Conservation (phyloP, 2,329 filamentous ascomycete genomes). For the Didymellaceae sp. region DNA sequence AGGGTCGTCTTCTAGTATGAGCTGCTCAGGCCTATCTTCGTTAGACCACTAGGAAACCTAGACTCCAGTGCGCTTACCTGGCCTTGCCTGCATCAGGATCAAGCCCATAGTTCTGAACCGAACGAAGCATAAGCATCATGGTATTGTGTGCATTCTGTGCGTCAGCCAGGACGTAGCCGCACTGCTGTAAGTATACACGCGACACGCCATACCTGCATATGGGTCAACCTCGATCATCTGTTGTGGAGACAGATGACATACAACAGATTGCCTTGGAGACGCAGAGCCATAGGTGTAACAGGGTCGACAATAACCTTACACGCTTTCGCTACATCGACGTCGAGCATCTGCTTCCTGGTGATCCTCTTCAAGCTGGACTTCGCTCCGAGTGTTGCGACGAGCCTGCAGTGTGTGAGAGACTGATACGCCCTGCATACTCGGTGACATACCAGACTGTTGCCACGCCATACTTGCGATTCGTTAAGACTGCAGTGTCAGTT, state of each 20-base stretch:
- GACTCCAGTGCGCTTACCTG: conserved; percentile 61
- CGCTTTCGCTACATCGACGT: conserved; percentile 85
- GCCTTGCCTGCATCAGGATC: conserved; percentile 75
- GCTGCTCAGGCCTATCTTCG: conserved; percentile 65
- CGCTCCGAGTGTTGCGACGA: conserved; percentile 85
- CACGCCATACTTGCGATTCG: conserved; percentile 85
- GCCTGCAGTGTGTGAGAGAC: conserved; percentile 63
- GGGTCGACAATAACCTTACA: conserved; percentile 88
- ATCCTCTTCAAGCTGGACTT: conserved; percentile 75
- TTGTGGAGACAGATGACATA: conserved; percentile 47
- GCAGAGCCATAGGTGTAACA: conserved; percentile 84
- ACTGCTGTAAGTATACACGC: conserved; percentile 86
- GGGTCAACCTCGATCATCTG: conserved; percentile 15
- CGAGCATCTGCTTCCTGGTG: conserved; percentile 83
- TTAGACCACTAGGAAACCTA: conserved; percentile 1
- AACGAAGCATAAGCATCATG: conserved; percentile 72
- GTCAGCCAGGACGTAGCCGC: conserved; percentile 82
- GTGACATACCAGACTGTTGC: conserved; percentile 84
- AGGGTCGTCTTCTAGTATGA: conserved; percentile 82
- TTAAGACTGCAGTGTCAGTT: conserved; percentile 67
- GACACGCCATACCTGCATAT: conserved; percentile 69
- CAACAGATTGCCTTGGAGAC: conserved; percentile 88
- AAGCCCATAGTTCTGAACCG: conserved; percentile 64
- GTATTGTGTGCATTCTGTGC: conserved; percentile 75
- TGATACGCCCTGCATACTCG: neutral